Conservation (phyloP, 345 rosid genomes). For the Brassica incana region DNA sequence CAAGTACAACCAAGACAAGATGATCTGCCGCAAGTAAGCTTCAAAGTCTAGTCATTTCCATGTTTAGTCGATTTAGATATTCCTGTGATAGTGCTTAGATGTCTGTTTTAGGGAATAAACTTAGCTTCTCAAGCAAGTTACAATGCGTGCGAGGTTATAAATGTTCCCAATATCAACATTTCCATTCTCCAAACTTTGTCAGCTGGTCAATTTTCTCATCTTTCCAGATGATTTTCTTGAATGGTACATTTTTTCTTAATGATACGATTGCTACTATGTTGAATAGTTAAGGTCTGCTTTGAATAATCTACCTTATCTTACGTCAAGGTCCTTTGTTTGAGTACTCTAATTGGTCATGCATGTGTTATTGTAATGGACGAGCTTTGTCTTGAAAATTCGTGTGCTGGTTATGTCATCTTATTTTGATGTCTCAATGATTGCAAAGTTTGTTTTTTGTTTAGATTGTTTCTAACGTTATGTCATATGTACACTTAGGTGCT, state of each 20-base stretch:
- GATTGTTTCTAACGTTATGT: neutral
- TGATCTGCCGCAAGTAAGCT: constrained; percentile 88
- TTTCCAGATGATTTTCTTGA: constrained; percentile 66
- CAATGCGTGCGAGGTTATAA: constrained; percentile 46
- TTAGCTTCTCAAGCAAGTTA: constrained; percentile 46
- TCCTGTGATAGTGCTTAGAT: neutral
- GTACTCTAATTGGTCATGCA: no score
- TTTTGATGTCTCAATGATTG: neutral
- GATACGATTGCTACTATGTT: no score
- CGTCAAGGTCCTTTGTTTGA: no score
- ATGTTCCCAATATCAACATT: constrained; percentile 44
- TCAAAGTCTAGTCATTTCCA: neutral
- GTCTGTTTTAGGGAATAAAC: constrained; percentile 37
- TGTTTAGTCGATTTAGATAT: neutral
- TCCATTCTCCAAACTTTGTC: constrained; percentile 49
- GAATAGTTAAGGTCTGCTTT: no score
- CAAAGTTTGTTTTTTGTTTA: neutral
- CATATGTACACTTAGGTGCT: constrained; percentile 48
- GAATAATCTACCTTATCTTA: no score
- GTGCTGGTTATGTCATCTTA: no score
- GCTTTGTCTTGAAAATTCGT: no score
- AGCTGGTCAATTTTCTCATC: constrained; percentile 38
- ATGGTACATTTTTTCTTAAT: constrained; percentile 41
- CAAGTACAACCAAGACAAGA: constrained; percentile 86
- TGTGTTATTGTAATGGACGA: no score